phyloP scores from a whole-genome alignment of 768 basidiomycete genomes.

The Russula emetica region DNA sequence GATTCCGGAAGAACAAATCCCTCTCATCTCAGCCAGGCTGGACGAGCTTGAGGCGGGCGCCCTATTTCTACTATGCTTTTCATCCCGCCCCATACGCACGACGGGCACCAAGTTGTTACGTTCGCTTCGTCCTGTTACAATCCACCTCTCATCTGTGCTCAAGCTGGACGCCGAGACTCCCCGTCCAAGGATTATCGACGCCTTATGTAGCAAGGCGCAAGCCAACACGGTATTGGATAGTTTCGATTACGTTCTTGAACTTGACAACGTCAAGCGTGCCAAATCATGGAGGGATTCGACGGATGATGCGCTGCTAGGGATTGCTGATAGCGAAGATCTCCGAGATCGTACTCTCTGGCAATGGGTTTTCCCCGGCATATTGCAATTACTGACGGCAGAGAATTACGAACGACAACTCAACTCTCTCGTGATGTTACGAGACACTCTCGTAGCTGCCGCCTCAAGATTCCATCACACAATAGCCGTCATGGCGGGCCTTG shows the following conservation, averaged over 20 bases:
- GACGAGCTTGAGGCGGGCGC: conserved; percentile 67
- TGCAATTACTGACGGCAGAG: conserved; percentile 38
- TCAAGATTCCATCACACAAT: conserved; percentile 69
- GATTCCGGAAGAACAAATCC: conserved; percentile 40
- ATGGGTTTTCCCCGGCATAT: conserved; percentile 62
- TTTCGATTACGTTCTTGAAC: conserved; percentile 63
- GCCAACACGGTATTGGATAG: conserved; percentile 52
- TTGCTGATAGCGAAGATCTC: conserved; percentile 67
- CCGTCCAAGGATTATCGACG: conserved; percentile 44
- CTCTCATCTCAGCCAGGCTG: conserved; percentile 43
- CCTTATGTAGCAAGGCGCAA: conserved; percentile 48
- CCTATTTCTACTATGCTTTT: conserved; percentile 68
- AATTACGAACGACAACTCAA: conserved; percentile 48
- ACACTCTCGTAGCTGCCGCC: conserved; percentile 61
- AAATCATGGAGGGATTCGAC: conserved; percentile 62
- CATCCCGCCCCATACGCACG: conserved; percentile 45
- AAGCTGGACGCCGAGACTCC: conserved; percentile 28
- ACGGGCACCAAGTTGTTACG: conserved; percentile 64
- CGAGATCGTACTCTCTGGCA: conserved; percentile 72
- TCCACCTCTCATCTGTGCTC: conserved; percentile 40
- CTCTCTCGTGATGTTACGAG: conserved; percentile 52
- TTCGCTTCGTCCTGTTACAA: conserved; percentile 47
- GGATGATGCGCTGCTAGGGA: conserved; percentile 54
- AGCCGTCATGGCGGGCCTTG: conserved; percentile 69
- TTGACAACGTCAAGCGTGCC: conserved; percentile 54